Percentiles rank a stretch among this genome's conserved stretches.
Evolutionary conservation across 768 basidiomycete genomes (phyloP).

Genomic region (Megacollybia marginata): DNA sequence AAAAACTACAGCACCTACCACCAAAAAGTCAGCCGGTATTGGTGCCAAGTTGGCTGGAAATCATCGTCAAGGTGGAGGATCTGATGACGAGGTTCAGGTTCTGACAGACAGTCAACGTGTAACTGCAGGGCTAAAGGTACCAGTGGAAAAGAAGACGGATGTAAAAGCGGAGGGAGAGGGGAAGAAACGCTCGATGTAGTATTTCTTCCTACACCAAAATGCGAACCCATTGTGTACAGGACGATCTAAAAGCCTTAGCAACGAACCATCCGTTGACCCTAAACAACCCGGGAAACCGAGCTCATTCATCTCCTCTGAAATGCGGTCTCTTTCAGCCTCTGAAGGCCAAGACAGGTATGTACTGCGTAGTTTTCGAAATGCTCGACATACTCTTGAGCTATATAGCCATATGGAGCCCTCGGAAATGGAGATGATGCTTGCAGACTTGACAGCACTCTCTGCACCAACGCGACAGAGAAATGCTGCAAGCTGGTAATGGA

Average conservation of each 20-base stretch:
- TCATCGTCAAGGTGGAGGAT: too few relatives aligned
- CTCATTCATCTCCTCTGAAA: slow-evolving; percentile 6
- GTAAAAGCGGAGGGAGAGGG: too few relatives aligned
- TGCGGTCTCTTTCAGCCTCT: too few relatives aligned
- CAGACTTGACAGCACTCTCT: not conserved
- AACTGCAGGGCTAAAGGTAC: too few relatives aligned
- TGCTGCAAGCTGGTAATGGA: slow-evolving; percentile 12
- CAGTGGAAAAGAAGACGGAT: too few relatives aligned
- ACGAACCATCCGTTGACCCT: slow-evolving; percentile 15
- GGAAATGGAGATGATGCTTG: slow-evolving; percentile 12
- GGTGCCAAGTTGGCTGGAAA: too few relatives aligned
- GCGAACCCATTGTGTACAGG: slow-evolving; percentile 7
- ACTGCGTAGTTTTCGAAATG: slow-evolving; percentile 9
- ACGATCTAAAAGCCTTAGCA: slow-evolving; percentile 9
- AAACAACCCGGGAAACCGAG: slow-evolving; percentile 15
- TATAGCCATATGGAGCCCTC: slow-evolving; percentile 15
- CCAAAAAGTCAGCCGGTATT: too few relatives aligned
- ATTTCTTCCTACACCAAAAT: slow-evolving; percentile 14
- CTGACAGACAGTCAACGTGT: too few relatives aligned
- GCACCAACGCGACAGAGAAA: slow-evolving; percentile 12
- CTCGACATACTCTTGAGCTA: slow-evolving; percentile 9
- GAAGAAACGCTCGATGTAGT: too few relatives aligned
- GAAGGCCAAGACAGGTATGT: slow-evolving; percentile 13
- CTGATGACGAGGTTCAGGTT: too few relatives aligned
- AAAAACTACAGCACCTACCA: too few relatives aligned